A percentile compares a stretch with the other conserved stretches of the same genome.
Conservation (phyloP, 2,329 filamentous ascomycete genomes). For the Orbilia brochopaga region DNA sequence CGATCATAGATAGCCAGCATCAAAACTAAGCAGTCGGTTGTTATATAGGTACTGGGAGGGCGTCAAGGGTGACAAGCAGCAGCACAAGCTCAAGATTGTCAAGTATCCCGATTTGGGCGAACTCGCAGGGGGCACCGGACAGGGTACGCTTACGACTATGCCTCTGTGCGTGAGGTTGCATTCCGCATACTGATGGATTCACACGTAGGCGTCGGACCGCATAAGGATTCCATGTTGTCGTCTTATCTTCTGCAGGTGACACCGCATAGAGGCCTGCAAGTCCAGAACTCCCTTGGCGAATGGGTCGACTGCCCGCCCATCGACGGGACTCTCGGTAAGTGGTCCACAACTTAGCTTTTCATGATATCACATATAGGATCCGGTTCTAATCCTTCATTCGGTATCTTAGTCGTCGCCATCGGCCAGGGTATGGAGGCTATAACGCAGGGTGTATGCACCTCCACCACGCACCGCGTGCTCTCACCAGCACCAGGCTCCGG, state of each 20-base stretch:
- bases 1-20: not conserved
- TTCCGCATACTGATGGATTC: slow-evolving; percentile 20
- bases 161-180: not conserved
- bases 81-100: slow-evolving; percentile 89
- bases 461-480: slow-evolving; percentile 83
- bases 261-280: slow-evolving; percentile 77
- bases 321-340: slow-evolving; percentile 68
- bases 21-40: not conserved
- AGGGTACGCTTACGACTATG: slow-evolving; percentile 19
- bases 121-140: slow-evolving; percentile 59
- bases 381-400: not conserved
- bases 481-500: slow-evolving; percentile 71
- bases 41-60: slow-evolving; percentile 38
- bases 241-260: slow-evolving; percentile 82
- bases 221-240: slow-evolving; percentile 71
- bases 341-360: not conserved
- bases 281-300: slow-evolving; percentile 75
- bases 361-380: not conserved
- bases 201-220: slow-evolving; percentile 58
- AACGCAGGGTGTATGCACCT: slow-evolving; percentile 79
- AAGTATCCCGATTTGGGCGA: slow-evolving; percentile 78
- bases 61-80: slow-evolving; percentile 63
- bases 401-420: slow-evolving; percentile 74
- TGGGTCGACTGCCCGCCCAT: slow-evolving; percentile 86
- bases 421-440: slow-evolving; percentile 86